Evolutionary conservation across 2,329 filamentous ascomycete genomes (phyloP).

Genomic region (Beauveria rudraprayagi): DNA sequence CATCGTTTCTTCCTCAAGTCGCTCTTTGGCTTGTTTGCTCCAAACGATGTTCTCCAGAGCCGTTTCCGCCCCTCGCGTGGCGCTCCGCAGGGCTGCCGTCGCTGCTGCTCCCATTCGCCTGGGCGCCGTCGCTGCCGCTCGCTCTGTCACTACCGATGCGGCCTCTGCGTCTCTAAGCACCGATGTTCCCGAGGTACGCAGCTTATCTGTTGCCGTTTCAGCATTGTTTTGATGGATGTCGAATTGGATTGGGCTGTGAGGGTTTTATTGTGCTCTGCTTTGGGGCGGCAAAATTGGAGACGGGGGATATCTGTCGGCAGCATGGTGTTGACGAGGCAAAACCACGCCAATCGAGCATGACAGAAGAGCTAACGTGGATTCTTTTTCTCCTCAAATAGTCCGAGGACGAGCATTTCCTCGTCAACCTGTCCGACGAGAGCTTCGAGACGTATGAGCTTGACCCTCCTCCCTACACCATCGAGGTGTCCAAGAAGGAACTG

Average conservation of each 20-base stretch:
- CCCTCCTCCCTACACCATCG: slow-evolving; percentile 83
- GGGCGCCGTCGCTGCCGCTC: slow-evolving; percentile 39
- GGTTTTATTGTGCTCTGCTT: background rate
- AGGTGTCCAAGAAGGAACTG: slow-evolving; percentile 94
- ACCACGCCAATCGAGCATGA: background rate
- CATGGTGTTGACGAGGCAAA: background rate
- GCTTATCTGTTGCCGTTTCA: background rate
- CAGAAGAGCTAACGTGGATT: background rate
- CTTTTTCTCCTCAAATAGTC: slow-evolving; percentile 45
- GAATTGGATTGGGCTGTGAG: background rate
- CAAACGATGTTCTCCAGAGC: slow-evolving; percentile 62
- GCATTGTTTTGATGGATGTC: background rate
- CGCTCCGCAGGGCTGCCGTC: slow-evolving; percentile 45
- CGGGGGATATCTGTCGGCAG: background rate
- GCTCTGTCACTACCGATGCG: slow-evolving; percentile 90
- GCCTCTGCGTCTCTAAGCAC: slow-evolving; percentile 85
- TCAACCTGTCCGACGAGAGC: slow-evolving; percentile 93
- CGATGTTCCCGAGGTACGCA: slow-evolving; percentile 45
- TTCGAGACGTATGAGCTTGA: slow-evolving; percentile 99
- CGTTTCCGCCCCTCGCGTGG: slow-evolving; percentile 53
- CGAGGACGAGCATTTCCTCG: slow-evolving; percentile 86
- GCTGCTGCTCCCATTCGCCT: slow-evolving; percentile 30
- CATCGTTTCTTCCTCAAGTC: slow-evolving; percentile 7
- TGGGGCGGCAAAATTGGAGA: background rate
- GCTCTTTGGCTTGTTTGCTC: background rate